These are phyloP conservation scores for Fistulina hepatica DNA, from an alignment of 1,284 basidiomycete species.

Conservation along the genomic window DNA sequence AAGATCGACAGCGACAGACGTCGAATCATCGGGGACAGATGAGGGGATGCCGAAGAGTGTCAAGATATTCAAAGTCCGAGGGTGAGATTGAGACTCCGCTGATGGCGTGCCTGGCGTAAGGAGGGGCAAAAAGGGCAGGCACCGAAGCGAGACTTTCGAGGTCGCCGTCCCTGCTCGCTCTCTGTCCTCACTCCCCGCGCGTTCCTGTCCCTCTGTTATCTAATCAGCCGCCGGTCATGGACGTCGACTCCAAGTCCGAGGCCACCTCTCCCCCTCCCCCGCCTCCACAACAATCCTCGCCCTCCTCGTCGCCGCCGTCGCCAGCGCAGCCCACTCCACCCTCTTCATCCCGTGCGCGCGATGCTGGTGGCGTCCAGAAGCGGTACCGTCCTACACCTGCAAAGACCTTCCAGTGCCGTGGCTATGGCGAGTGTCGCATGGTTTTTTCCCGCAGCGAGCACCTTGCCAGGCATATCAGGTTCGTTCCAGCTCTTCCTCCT, in stretches of 20 bases:
- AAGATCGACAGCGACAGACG: not conserved
- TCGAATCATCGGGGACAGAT: not conserved
- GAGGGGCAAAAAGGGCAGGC: not conserved
- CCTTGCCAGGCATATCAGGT: conserved; percentile 91
- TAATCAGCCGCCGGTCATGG: not conserved
- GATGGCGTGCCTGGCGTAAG: not conserved
- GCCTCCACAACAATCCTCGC: not conserved
- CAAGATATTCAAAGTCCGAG: not conserved
- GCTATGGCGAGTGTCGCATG: conserved; percentile 93
- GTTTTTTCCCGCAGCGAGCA: conserved; percentile 94
- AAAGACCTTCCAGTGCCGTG: conserved; percentile 91
- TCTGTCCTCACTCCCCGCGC: not conserved
- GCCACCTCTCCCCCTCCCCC: not conserved
- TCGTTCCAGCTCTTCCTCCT: conserved; percentile 18
- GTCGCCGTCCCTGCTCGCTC: conserved; percentile 4
- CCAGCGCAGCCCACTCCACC: conserved; percentile 7
- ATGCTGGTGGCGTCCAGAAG: conserved; percentile 32
- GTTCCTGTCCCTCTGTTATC: conserved; percentile 2
- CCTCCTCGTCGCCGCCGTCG: not conserved
- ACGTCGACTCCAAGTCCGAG: not conserved
- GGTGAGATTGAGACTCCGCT: not conserved
- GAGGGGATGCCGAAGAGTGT: not conserved
- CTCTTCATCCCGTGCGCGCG: conserved; percentile 14
- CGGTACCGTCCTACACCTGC: conserved; percentile 68
- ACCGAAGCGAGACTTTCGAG: not conserved